phyloP scores from a whole-genome alignment of 306 rosid species.

The Quercus bicolor region DNA sequence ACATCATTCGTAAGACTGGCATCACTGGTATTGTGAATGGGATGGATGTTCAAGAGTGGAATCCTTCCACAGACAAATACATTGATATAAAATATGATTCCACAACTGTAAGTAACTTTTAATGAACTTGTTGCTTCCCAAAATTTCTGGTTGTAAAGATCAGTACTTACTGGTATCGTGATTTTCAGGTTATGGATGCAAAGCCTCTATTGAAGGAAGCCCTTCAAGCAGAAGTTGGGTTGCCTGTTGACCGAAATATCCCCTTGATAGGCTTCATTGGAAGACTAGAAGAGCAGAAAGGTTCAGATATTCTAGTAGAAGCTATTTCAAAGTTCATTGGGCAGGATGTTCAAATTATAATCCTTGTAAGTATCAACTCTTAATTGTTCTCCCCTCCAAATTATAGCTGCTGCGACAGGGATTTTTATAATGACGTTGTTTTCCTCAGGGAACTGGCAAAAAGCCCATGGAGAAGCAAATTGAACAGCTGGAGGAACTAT shows the following conservation, averaged over 20 bases:
- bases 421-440: constrained; percentile 12
- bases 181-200: constrained; percentile 57
- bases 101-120: constrained; percentile 42
- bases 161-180: not conserved
- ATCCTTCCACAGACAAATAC: constrained; percentile 66
- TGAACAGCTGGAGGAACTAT: constrained; percentile 45
- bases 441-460: constrained; percentile 75
- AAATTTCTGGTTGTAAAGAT: not conserved
- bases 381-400: not conserved
- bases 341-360: constrained; percentile 66
- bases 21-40: constrained; percentile 66
- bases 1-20: constrained; percentile 43
- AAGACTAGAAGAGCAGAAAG: constrained; percentile 97
- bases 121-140: not conserved
- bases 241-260: constrained; percentile 67
- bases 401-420: not conserved
- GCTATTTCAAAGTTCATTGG: constrained; percentile 63
- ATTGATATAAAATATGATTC: constrained; percentile 45
- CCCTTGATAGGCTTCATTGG: constrained; percentile 91
- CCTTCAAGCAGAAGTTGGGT: constrained; percentile 95
- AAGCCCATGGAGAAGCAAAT: constrained; percentile 72
- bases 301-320: constrained; percentile 85
- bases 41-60: constrained; percentile 94
- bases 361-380: constrained; percentile 58
- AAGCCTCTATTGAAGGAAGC: constrained; percentile 80